Evolutionary conservation across 306 rosid species (phyloP).

Genomic region (Crataegus laevigata): DNA sequence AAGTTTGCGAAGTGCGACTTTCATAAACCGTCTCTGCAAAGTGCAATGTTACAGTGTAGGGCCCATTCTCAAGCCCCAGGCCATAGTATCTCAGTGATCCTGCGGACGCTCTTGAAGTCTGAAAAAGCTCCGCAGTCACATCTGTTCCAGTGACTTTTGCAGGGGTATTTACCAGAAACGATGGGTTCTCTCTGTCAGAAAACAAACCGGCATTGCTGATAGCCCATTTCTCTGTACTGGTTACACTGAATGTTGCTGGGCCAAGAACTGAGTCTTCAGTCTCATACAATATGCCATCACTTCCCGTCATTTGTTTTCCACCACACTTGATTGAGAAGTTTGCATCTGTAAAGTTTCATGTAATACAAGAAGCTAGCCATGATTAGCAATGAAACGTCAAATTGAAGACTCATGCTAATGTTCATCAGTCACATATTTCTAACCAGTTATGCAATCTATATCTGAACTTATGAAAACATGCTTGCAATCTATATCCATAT

Average conservation of each 20-base stretch:
- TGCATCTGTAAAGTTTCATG: slow-evolving; percentile 11
- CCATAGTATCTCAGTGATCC: slow-evolving; percentile 39
- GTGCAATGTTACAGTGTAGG: slow-evolving; percentile 38
- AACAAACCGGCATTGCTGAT: slow-evolving; percentile 14
- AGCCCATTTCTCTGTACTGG: slow-evolving; percentile 12
- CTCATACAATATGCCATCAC: slow-evolving; percentile 9
- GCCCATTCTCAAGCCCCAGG: slow-evolving; percentile 44
- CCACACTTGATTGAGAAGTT: slow-evolving; percentile 23
- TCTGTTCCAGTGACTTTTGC: not conserved
- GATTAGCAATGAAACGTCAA: not conserved
- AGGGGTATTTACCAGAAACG: not conserved
- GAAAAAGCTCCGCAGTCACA: slow-evolving; percentile 9
- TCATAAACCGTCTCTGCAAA: slow-evolving; percentile 44
- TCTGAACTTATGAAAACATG: too few relatives aligned
- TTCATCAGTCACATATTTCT: too few relatives aligned
- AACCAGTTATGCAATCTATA: too few relatives aligned
- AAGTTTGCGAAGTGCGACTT: not conserved
- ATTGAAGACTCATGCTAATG: not conserved
- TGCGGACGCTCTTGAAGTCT: slow-evolving; percentile 13
- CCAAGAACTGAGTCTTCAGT: slow-evolving; percentile 3
- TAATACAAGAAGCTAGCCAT: not conserved
- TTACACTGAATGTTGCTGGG: not conserved
- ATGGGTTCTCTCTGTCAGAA: not conserved
- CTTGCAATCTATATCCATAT: too few relatives aligned
- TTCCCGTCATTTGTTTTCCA: not conserved